These are phyloP conservation scores for Botrytis pseudocinerea DNA, from an alignment of 2,329 filamentous ascomycete genomes.

Conservation along the genomic window DNA sequence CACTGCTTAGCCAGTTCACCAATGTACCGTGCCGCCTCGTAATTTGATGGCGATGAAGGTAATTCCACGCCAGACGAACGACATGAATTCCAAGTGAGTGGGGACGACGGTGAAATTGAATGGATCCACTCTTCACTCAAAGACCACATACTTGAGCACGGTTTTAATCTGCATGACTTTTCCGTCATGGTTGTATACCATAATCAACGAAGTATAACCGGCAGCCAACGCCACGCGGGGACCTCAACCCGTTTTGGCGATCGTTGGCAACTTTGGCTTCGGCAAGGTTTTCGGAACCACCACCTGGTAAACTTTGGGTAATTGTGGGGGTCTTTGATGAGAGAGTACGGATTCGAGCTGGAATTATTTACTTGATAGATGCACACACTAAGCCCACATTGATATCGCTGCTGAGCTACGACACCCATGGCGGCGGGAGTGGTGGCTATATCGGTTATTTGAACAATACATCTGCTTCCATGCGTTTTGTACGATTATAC, in stretches of 20 bases:
- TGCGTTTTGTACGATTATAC: not conserved
- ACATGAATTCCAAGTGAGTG: not conserved
- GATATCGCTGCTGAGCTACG: not conserved
- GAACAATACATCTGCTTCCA: not conserved
- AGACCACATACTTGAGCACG: not conserved
- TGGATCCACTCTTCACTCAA: not conserved
- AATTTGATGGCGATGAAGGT: not conserved
- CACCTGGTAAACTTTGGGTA: not conserved
- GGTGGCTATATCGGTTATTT: not conserved
- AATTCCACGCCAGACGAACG: not conserved
- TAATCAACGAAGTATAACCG: no score
- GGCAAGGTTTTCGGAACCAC: not conserved
- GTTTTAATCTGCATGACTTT: not conserved
- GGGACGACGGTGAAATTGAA: not conserved
- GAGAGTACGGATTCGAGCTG: not conserved
- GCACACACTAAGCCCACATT: not conserved
- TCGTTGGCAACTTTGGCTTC: not conserved
- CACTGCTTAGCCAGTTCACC: not conserved
- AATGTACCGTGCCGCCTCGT: not conserved
- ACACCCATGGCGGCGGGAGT: not conserved
- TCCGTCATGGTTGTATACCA: not conserved
- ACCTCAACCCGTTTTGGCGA: not conserved
- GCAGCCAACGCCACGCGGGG: not conserved
- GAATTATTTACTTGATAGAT: not conserved
- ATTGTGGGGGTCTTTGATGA: not conserved